Evolutionary conservation across 2,329 filamentous ascomycete genomes (phyloP), one percentile per base, ranked within the genome.

Genomic region (Microsporum audouinii): DNA sequence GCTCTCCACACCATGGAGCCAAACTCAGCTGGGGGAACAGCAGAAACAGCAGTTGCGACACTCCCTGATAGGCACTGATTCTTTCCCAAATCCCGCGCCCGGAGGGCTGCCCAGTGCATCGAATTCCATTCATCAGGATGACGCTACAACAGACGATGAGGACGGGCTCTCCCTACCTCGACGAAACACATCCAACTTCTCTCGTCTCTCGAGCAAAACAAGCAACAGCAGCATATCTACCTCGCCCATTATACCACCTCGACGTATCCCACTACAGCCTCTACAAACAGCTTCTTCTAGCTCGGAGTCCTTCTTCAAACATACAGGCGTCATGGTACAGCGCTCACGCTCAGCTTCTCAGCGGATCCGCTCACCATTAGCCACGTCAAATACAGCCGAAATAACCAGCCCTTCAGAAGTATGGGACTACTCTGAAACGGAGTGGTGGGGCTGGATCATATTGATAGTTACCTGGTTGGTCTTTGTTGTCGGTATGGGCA

Each of bases 361-460:
- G 72, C 49, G 65, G 77, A 14, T 66, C 76, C 61, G 75, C 17
- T 65, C 34, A 60, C 65, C 23, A 49, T 63, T 45, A 61, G 66
- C 41, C 57, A 78, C 78, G 0, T 75, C 77, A 2, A 59, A 58
- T 14, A 49, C 60, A 80, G 14, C 68, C 81, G 5, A 74, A 77
- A 7, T 69, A 31, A 31, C 70, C 60, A 53, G 63, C 66, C 43
- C 63, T 73, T 12, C 71, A 75, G 67, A 86, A 78, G 85, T 87
- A 63, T 94, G 90, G 86, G 89, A 96, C 75, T 96, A 97, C 71
- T 84, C 87, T 47, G 91, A 96, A 76, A 99, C 94, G 0, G 91
- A 94, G 69, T 95, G 89, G 86, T 99, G 94, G 92, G 94, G 94
- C 0, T 99, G 92, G 90, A 87, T 96, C 5, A 87, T 99, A 56